Evolutionary conservation across 208 protist species (phyloP), one percentile per base, ranked within the genome.

Genomic region (Wallacemonas rigidus): DNA sequence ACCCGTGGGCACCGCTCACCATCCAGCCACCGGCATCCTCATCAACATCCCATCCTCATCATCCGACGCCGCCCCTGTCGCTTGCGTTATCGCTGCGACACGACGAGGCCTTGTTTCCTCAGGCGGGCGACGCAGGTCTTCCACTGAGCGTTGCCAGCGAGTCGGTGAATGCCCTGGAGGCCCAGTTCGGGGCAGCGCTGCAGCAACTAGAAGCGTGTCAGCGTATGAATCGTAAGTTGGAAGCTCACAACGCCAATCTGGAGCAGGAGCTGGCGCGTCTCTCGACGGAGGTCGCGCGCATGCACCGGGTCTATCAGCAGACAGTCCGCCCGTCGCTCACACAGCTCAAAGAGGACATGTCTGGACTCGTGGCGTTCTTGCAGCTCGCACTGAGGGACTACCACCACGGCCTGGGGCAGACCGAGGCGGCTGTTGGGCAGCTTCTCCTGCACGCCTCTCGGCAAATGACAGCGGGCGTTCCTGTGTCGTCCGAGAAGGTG

Each of bases 351-450:
- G 67, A 68, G 2, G 83, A 94, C 56, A 51, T 82, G 69, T 61
- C 44, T 26, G 43, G 74, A 1, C 70, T 93, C 62, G 62, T 57
- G 45, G 71, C 87, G 38, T 80, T 79, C 67, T 75, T 83, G 39
- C 72, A 72, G 38, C 81, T 89, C 45, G 72, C 86, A 36, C 58
- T 81, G 62, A 54, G 74, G 0, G 83, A 78, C 45, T 90, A 86
- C 55, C 56, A 61, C 47, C 51, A 76, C 45, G 67, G 77, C 57
- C 56, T 87, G 38, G 1, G 69, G 17, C 69, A 60, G 14, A 65
- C 81, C 35, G 64, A 75, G 60, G 69, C 75, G 40, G 72, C 71
- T 3, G 53, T 81, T 2, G 47, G 48, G 7, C 75, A 79, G 50
- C 75, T 76, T 8, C 56, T 81, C 54, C 44, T 53, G 57, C 45